These are phyloP conservation scores for Rhizopus arrhizus DNA, from an alignment of 371 early-diverging fungal species.

Conservation along the genomic window DNA sequence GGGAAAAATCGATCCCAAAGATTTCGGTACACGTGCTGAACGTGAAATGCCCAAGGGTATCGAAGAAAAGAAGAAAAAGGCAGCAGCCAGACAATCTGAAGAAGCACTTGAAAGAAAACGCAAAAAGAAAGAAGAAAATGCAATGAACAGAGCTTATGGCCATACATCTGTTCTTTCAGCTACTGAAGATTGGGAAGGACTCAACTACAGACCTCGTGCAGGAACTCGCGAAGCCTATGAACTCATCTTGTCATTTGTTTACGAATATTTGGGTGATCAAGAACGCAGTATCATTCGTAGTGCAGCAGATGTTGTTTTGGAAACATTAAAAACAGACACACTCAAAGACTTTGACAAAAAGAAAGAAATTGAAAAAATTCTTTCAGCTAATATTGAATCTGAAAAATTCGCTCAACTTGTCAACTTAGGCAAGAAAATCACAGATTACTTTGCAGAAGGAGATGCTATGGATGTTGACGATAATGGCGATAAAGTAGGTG, in stretches of 20 bases:
- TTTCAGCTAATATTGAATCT: constrained; percentile 59
- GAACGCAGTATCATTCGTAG: constrained; percentile 86
- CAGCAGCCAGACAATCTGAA: constrained; percentile 43
- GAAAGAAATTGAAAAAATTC: constrained; percentile 68
- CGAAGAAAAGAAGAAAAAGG: constrained; percentile 70
- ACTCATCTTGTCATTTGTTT: constrained; percentile 81
- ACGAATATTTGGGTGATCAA: constrained; percentile 84
- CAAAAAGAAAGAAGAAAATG: constrained; percentile 63
- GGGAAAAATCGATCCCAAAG: constrained; percentile 83
- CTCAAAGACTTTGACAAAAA: constrained; percentile 90
- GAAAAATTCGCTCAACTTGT: constrained; percentile 87
- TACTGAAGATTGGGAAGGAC: constrained; percentile 87
- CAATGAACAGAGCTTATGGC: constrained; percentile 72
- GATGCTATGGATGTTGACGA: constrained; percentile 56
- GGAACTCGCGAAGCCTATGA: constrained; percentile 94
- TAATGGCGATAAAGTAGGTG: constrained; percentile 51
- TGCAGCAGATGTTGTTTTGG: constrained; percentile 86
- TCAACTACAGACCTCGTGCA: constrained; percentile 89
- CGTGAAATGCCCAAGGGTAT: constrained; percentile 69
- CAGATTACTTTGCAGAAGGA: constrained; percentile 74
- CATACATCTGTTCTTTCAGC: constrained; percentile 84
- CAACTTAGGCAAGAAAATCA: constrained; percentile 91
- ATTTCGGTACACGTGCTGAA: constrained; percentile 84
- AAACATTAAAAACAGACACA: constrained; percentile 82
- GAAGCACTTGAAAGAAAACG: constrained; percentile 57